phyloP scores from a whole-genome alignment of 2,329 filamentous ascomycete species.

The Phaeophleospora eucalypticola region DNA sequence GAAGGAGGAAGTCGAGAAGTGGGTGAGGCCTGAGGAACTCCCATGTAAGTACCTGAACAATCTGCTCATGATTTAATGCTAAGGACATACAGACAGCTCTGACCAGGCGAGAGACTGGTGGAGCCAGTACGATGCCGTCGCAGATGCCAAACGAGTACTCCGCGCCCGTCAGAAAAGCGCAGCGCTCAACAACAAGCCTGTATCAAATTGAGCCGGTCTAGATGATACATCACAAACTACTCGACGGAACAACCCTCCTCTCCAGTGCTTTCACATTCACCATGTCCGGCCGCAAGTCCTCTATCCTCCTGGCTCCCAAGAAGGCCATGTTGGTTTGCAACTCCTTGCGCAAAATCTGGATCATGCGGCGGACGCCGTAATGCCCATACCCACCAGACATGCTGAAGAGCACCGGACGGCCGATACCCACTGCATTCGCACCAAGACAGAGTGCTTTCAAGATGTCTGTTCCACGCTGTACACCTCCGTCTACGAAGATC shows the following conservation, averaged over 20 bases:
- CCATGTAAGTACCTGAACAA: too few species aligned
- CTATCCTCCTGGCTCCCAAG: slow-evolving; percentile 56
- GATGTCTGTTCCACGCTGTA: slow-evolving; percentile 62
- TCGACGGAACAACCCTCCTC: slow-evolving; percentile 41
- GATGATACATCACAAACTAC: background rate
- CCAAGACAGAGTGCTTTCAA: slow-evolving; percentile 64
- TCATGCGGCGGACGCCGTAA: slow-evolving; percentile 47
- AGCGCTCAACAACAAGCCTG: too few species aligned
- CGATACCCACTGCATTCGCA: slow-evolving; percentile 58
- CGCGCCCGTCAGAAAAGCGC: too few species aligned
- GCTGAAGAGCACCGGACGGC: slow-evolving; percentile 55
- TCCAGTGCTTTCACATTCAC: slow-evolving; percentile 43
- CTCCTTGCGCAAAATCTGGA: slow-evolving; percentile 49
- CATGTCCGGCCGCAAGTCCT: slow-evolving; percentile 56
- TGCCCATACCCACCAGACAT: slow-evolving; percentile 54
- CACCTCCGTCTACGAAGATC: slow-evolving; percentile 60
- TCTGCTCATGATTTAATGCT: too few species aligned
- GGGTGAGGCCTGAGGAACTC: too few species aligned
- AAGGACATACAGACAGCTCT: too few species aligned
- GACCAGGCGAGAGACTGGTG: too few species aligned
- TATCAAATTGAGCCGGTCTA: too few species aligned
- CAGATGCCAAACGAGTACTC: too few species aligned
- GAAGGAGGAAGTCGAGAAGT: too few species aligned
- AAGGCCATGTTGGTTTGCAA: slow-evolving; percentile 62
- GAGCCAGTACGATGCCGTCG: too few species aligned